These are phyloP conservation scores for Blakeslea trispora DNA, from an alignment of 371 early-diverging fungal species.

Conservation along the genomic window DNA sequence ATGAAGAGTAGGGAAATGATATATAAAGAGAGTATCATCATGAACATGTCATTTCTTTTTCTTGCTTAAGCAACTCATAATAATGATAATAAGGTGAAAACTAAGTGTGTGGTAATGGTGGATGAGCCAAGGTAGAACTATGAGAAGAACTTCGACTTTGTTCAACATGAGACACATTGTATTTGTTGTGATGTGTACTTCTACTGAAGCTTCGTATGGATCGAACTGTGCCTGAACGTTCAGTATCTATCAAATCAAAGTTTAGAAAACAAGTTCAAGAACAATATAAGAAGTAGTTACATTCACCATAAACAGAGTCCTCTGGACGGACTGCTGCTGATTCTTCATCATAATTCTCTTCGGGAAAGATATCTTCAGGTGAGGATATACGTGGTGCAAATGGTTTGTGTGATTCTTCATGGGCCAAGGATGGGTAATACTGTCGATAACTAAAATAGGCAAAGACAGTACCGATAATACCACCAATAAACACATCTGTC, in stretches of 20 bases:
- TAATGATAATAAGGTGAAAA: no score
- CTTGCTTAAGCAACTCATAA: no score
- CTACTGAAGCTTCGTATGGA: background rate
- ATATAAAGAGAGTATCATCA: no score
- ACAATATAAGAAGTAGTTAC: conserved; percentile 3
- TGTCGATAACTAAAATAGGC: conserved; percentile 67
- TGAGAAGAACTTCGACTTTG: background rate
- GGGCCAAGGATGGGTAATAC: conserved; percentile 58
- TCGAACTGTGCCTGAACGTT: background rate
- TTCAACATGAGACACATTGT: background rate
- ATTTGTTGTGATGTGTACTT: background rate
- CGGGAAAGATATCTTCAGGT: conserved; percentile 17
- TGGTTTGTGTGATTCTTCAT: conserved; percentile 17
- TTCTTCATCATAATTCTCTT: conserved; percentile 17
- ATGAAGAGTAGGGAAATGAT: no score
- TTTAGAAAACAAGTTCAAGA: background rate
- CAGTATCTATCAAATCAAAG: conserved; percentile 12
- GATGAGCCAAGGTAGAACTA: no score
- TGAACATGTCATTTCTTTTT: no score
- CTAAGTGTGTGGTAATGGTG: no score
- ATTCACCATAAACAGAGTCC: conserved; percentile 10
- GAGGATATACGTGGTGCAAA: conserved; percentile 21
- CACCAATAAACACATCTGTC: conserved; percentile 78
- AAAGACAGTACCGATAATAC: conserved; percentile 41
- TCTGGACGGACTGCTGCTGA: conserved; percentile 5